Evolutionary conservation across 2,329 filamentous ascomycete genomes (phyloP).

Genomic region (Fusarium robinianum): DNA sequence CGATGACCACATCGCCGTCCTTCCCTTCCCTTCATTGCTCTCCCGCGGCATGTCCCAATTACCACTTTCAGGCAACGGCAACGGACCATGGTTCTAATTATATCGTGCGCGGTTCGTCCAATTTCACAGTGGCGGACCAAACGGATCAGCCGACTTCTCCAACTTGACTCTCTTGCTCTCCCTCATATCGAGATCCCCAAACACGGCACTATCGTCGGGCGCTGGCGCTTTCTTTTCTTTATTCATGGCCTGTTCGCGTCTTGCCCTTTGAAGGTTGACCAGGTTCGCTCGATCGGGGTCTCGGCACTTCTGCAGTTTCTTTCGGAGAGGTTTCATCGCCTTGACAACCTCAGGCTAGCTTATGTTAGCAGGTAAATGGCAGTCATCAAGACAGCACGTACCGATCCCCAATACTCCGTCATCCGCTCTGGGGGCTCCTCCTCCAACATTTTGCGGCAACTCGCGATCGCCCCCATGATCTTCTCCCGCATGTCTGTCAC

Average conservation of each 20-base stretch:
- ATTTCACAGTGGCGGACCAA: constrained; percentile 50
- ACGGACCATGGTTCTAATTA: too few species aligned
- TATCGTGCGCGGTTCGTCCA: background rate
- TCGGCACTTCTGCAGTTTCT: constrained; percentile 73
- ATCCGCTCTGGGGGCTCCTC: constrained; percentile 61
- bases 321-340: constrained; percentile 61
- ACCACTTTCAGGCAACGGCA: too few species aligned
- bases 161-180: constrained; percentile 54
- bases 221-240: constrained; percentile 50
- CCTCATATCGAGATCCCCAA: constrained; percentile 47
- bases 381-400: constrained; percentile 36
- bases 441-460: constrained; percentile 59
- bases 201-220: constrained; percentile 51
- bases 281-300: constrained; percentile 76
- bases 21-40: too few species aligned
- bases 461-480: constrained; percentile 53
- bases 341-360: constrained; percentile 49
- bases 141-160: constrained; percentile 49
- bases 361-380: constrained; percentile 21
- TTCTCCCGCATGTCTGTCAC: constrained; percentile 48
- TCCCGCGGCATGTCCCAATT: too few species aligned
- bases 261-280: constrained; percentile 68
- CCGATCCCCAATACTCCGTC: constrained; percentile 58
- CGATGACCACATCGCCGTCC: too few species aligned
- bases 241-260: constrained; percentile 58